A percentile compares a stretch with the other conserved stretches of the same genome.
Evolutionary conservation across 495 filamentous ascomycete genomes (phyloP).

Genomic region (Penicillium lagena): DNA sequence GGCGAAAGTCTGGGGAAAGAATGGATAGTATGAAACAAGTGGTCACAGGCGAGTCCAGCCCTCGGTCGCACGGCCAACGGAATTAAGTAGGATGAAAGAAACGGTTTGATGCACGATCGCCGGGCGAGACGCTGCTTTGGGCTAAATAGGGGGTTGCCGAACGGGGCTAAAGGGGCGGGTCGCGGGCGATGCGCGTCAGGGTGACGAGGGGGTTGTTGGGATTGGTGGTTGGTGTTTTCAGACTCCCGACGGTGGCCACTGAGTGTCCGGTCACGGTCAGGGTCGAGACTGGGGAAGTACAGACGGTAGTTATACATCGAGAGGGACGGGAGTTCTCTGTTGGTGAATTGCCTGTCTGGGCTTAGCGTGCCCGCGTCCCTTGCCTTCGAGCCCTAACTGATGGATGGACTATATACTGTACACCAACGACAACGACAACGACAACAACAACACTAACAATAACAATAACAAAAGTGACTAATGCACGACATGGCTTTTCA

Average conservation of each 20-base stretch:
- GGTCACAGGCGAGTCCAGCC: no score
- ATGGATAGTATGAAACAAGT: no score
- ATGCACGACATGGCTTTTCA: neutral
- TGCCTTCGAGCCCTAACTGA: neutral
- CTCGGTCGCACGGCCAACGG: conserved; percentile 8
- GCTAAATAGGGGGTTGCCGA: conserved; percentile 19
- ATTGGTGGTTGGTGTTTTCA: no score
- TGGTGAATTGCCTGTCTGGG: conserved; percentile 3
- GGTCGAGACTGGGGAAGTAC: no score
- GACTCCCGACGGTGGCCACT: no score
- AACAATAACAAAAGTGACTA: neutral
- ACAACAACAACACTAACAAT: neutral
- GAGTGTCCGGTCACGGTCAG: no score
- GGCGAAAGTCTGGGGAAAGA: no score
- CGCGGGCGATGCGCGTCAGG: conserved; percentile 14
- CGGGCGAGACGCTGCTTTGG: conserved; percentile 24
- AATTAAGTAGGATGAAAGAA: neutral
- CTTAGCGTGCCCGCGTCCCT: conserved; percentile 7
- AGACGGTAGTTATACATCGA: neutral
- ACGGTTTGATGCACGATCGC: conserved; percentile 21
- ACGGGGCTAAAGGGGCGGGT: conserved; percentile 9
- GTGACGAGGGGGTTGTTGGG: no score
- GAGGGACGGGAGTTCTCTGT: neutral
- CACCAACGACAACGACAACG: neutral
- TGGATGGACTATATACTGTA: neutral